phyloP scores from a whole-genome alignment of 2,329 filamentous ascomycete genomes.

The Alternaria metachromatica region DNA sequence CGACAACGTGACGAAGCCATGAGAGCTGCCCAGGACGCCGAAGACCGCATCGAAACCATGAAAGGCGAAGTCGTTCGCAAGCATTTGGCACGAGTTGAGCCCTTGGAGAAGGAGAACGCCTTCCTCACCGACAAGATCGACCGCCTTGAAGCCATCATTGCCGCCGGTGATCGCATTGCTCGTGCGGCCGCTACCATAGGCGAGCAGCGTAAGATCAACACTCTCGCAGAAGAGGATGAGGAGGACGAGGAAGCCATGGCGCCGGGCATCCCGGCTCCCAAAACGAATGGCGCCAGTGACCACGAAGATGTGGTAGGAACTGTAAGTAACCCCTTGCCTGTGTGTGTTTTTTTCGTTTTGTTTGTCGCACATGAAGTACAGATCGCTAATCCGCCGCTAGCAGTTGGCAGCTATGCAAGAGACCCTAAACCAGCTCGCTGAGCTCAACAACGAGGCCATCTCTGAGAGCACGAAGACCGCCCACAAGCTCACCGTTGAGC shows the following conservation, averaged over 20 bases:
- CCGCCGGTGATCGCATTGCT: slow-evolving; percentile 45
- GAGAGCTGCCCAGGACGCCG: slow-evolving; percentile 31
- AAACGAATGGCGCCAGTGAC: slow-evolving; percentile 10
- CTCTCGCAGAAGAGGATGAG: slow-evolving; percentile 39
- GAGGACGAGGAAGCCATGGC: slow-evolving; percentile 18
- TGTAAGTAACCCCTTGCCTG: slow-evolving; percentile 33
- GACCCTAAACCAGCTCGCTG: slow-evolving; percentile 43
- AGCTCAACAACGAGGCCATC: slow-evolving; percentile 46
- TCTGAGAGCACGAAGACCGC: slow-evolving; percentile 43
- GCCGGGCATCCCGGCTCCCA: slow-evolving; percentile 6
- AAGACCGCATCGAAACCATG: slow-evolving; percentile 45
- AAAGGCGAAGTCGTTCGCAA: slow-evolving; percentile 46
- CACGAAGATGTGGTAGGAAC: slow-evolving; percentile 42
- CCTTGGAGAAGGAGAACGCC: slow-evolving; percentile 42
- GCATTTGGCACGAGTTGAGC: slow-evolving; percentile 44
- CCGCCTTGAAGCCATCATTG: slow-evolving; percentile 43
- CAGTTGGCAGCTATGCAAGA: slow-evolving; percentile 50
- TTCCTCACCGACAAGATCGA: slow-evolving; percentile 42
- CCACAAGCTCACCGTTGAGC: slow-evolving; percentile 36
- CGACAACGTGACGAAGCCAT: slow-evolving; percentile 30
- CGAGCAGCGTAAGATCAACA: slow-evolving; percentile 42
- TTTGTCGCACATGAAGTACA: not conserved
- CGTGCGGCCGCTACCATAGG: slow-evolving; percentile 45
- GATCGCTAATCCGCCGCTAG: slow-evolving; percentile 41
- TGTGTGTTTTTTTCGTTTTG: slow-evolving; percentile 1